Percentiles rank a stretch among this genome's conserved stretches.
These are phyloP conservation scores for Luffa acutangula DNA, from an alignment of 306 rosid species.

Conservation along the genomic window DNA sequence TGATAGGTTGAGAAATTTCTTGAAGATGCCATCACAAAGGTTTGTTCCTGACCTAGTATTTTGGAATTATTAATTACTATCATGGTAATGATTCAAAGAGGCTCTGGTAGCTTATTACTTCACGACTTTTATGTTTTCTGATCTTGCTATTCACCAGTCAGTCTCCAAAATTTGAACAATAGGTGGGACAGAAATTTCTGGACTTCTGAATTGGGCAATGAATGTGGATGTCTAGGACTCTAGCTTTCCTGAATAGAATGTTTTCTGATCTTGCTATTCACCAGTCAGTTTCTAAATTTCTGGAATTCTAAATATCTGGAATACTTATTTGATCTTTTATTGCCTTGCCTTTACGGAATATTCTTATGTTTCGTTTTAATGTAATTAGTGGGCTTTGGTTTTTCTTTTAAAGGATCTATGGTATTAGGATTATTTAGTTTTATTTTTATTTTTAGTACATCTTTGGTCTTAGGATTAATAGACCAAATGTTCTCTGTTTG, in stretches of 20 bases:
- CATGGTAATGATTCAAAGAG: not conserved
- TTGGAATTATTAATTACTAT: slow-evolving; percentile 2
- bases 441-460: too few species aligned
- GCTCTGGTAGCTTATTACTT: not conserved
- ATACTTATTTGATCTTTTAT: not conserved
- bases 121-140: too few species aligned
- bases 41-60: slow-evolving; percentile 31
- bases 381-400: not conserved
- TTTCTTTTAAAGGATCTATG: not conserved
- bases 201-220: not conserved
- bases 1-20: slow-evolving; percentile 74
- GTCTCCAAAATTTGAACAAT: not conserved
- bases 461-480: not conserved
- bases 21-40: slow-evolving; percentile 84
- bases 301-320: too few species aligned
- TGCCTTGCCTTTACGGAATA: not conserved
- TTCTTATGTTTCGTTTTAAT: not conserved
- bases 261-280: too few species aligned
- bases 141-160: not conserved
- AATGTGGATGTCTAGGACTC: not conserved
- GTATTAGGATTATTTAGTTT: not conserved
- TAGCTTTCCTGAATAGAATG: not conserved
- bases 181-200: not conserved
- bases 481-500: not conserved
- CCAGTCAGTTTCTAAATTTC: too few species aligned